Percentiles rank a stretch among this genome's conserved stretches.
Conservation (phyloP, 441 rosid species). For the Cnidoscolus chayamansa region DNA sequence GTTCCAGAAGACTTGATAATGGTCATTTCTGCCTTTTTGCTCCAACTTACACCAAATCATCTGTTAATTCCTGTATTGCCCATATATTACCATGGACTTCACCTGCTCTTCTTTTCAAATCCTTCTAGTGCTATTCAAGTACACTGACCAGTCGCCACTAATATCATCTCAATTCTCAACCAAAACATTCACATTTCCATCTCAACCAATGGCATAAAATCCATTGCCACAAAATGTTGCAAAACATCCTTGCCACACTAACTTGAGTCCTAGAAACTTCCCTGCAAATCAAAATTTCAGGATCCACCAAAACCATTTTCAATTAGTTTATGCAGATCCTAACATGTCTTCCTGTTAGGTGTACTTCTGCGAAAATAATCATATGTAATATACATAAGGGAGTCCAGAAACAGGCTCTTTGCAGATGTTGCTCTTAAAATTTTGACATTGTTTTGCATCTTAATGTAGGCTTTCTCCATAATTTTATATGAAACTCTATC, state of each 20-base stretch:
- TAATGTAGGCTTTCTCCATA: constrained; percentile 41
- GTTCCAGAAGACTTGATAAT: not conserved
- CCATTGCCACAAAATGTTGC: not conserved
- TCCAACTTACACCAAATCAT: not conserved
- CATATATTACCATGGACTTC: not conserved
- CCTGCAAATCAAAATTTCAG: constrained; percentile 7
- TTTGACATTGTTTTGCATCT: constrained; percentile 24
- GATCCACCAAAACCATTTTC: constrained; percentile 26
- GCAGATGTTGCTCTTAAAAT: constrained; percentile 35
- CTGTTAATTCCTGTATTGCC: not conserved
- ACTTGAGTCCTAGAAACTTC: not conserved
- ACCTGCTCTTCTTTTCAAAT: not conserved
- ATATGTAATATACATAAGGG: constrained; percentile 61
- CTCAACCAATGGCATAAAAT: not conserved
- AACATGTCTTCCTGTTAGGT: constrained; percentile 21
- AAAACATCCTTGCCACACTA: not conserved
- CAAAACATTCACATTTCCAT: not conserved
- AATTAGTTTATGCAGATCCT: constrained; percentile 24
- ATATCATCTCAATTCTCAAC: constrained; percentile 8
- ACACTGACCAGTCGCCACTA: not conserved
- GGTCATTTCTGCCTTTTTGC: not conserved
- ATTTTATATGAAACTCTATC: constrained; percentile 55
- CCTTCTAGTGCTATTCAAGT: not conserved
- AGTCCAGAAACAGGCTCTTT: constrained; percentile 55
- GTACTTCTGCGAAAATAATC: constrained; percentile 45